Evolutionary conservation across 2,329 filamentous ascomycete species (phyloP), one percentile per base, ranked within the genome.

Genomic region (Dactylellina parvicollis): DNA sequence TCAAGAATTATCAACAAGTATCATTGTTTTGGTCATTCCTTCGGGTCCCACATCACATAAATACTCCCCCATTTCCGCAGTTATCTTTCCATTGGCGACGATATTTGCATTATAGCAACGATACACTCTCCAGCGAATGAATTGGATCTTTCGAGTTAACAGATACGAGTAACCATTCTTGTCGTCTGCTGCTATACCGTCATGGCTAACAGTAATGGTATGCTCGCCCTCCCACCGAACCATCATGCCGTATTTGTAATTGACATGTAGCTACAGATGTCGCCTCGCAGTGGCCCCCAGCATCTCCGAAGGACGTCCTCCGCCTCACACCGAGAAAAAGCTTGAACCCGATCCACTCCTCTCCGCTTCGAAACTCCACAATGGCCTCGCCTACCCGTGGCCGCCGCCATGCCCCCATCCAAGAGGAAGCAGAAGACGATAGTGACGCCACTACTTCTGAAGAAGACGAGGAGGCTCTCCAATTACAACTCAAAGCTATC

Each of bases 401-500:
- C 56, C 49, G 62, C 24, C 42, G 81, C 75, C 79, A 80, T 49
- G 52, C 62, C 32, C 40, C 61, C 1, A 50, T 57, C 12, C 81
- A 75, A 79, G 80, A 55, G 16, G 61, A 59, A 4, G 52, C 42
- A 64, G 34, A n/a, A 38, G 16, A n/a, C 16, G 65, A 66, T 56
- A 60, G 82, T 75, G 80, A 80, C 52, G 78, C 77, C 9, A 79
- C 78, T 82, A 84, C 2, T 82, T 90, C 85, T 7, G 85, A 87
- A n/a, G 86, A 96, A 4, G 93, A 96, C 77, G 94, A 97, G 80
- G 93, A 98, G 83, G 96, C 88, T 0, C 82, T 98, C 32, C 88
- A 96, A 79, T 83, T 99, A 75, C 89, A 96, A 79, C 83, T 98
- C 3, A 89, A 93, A 75, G 92, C 91, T 62, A 96, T 99, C 69